Conservation (phyloP, 306 rosid species). For the Luffa acutangula region DNA sequence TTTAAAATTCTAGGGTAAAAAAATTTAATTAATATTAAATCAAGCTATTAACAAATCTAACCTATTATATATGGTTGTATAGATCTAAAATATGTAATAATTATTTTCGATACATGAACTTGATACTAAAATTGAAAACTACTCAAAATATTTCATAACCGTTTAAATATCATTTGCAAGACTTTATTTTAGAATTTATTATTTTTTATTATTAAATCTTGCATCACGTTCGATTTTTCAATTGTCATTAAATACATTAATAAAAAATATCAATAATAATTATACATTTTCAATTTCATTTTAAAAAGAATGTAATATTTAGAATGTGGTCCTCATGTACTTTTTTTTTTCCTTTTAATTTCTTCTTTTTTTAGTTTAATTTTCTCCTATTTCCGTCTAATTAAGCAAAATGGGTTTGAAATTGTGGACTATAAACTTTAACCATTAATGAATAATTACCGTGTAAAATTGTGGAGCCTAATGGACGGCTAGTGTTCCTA, state of each 20-base stretch:
- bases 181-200: neutral
- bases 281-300: neutral
- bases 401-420: neutral
- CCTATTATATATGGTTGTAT: neutral
- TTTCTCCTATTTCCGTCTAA: neutral
- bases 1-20: neutral
- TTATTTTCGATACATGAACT: neutral
- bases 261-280: neutral
- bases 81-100: neutral
- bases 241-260: neutral
- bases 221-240: too few species aligned
- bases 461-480: neutral
- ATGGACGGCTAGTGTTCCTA: neutral
- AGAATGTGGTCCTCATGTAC: neutral
- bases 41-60: neutral
- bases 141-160: neutral
- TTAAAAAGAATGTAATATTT: neutral
- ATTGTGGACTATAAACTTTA: neutral
- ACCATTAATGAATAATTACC: neutral
- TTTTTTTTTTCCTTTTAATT: too few species aligned
- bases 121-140: neutral
- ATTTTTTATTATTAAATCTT: neutral
- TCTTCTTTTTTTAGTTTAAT: neutral
- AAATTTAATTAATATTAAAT: neutral
- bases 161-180: neutral